Conservation (phyloP, 1,284 basidiomycete species). For the Waitea zeae region DNA sequence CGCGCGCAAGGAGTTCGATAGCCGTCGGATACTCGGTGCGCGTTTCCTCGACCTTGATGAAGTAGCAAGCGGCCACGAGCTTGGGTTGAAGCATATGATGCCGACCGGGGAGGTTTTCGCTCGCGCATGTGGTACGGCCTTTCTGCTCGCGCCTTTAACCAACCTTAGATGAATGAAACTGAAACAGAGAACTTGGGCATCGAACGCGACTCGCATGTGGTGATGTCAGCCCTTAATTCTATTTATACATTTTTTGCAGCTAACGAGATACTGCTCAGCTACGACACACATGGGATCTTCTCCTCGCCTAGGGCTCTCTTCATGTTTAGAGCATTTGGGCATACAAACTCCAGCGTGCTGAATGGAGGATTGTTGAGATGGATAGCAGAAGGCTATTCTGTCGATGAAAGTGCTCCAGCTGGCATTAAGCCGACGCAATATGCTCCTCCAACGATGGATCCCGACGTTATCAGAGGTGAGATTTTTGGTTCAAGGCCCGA, state of each 20-base stretch:
- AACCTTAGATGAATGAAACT: conserved; percentile 2
- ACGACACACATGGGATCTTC: conserved; percentile 79
- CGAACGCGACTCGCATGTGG: conserved; percentile 57
- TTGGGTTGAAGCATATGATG: conserved; percentile 90
- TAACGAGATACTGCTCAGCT: conserved; percentile 26
- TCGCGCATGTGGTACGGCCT: conserved; percentile 53
- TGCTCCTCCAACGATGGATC: conserved; percentile 32
- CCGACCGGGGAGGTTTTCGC: conserved; percentile 63
- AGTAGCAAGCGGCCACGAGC: conserved; percentile 47
- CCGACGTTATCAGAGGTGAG: conserved; percentile 42
- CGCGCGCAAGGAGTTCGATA: conserved; percentile 42
- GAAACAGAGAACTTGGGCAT: conserved; percentile 59
- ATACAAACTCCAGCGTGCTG: conserved; percentile 69
- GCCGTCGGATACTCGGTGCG: conserved; percentile 59
- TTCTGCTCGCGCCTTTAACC: conserved; percentile 3
- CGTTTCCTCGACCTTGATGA: conserved; percentile 75
- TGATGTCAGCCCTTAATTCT: conserved; percentile 32
- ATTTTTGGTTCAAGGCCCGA: no score
- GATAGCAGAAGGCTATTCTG: conserved; percentile 50
- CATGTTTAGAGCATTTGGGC: conserved; percentile 85
- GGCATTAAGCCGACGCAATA: conserved; percentile 32
- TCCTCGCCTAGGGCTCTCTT: conserved; percentile 81
- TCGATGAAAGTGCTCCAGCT: no score
- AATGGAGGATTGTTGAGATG: conserved; percentile 83
- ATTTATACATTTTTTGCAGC: background rate